phyloP scores from a whole-genome alignment of 352 stramenopile species.

The Phytophthora sansomeana region DNA sequence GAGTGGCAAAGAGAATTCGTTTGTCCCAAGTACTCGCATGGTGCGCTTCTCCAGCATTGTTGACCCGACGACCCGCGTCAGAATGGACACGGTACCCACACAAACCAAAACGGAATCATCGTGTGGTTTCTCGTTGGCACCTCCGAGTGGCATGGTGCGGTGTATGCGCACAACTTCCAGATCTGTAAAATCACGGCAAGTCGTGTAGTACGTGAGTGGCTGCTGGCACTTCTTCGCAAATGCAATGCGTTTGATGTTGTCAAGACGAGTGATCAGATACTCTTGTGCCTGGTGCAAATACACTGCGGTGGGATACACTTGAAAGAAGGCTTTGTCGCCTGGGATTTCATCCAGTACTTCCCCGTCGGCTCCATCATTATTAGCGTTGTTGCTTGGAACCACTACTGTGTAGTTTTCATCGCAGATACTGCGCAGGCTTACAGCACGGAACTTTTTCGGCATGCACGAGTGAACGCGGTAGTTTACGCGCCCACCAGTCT shows the following conservation, averaged over 20 bases:
- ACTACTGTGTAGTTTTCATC: slow-evolving; percentile 74
- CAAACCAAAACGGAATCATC: slow-evolving; percentile 44
- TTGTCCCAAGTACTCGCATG: slow-evolving; percentile 78
- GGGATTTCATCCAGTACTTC: slow-evolving; percentile 89
- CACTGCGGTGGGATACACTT: slow-evolving; percentile 91
- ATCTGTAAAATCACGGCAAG: slow-evolving; percentile 87
- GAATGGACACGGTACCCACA: slow-evolving; percentile 79
- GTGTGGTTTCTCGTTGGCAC: slow-evolving; percentile 4
- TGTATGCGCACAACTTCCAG: slow-evolving; percentile 86
- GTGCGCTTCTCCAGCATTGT: slow-evolving; percentile 86
- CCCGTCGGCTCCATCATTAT: slow-evolving; percentile 30
- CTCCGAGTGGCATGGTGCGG: slow-evolving; percentile 18
- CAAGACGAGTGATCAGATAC: slow-evolving; percentile 91
- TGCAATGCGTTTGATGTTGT: slow-evolving; percentile 73
- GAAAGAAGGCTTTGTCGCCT: slow-evolving; percentile 90
- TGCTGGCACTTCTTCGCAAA: slow-evolving; percentile 67
- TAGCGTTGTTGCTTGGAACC: slow-evolving; percentile 57
- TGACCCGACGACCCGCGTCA: slow-evolving; percentile 87
- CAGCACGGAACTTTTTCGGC: slow-evolving; percentile 57
- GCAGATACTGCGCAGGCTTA: slow-evolving; percentile 78
- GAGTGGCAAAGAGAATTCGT: slow-evolving; percentile 94
- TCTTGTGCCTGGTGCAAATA: slow-evolving; percentile 93
- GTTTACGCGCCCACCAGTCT: slow-evolving; percentile 41
- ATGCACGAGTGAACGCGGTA: slow-evolving; percentile 72
- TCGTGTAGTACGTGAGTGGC: slow-evolving; percentile 90